Percentiles rank a stretch among this genome's conserved stretches.
Conservation (phyloP, 78 protist species). For the Dictyostelium brefeldianum region DNA sequence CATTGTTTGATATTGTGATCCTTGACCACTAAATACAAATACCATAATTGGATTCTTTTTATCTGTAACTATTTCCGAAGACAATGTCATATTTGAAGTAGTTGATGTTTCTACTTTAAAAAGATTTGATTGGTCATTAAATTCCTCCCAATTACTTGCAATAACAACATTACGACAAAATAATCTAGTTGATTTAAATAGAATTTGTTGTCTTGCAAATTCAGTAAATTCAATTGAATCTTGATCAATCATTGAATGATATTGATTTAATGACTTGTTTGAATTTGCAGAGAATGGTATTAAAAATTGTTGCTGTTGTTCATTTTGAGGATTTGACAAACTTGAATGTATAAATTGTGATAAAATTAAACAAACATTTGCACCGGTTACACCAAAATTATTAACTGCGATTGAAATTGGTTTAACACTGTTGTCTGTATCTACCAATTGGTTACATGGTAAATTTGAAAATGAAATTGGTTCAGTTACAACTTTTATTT, state of each 20-base stretch:
- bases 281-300: slow-evolving; percentile 57
- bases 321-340: too few species aligned
- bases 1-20: slow-evolving; percentile 69
- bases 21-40: slow-evolving; percentile 75
- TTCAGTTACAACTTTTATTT: slow-evolving; percentile 29
- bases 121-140: not conserved
- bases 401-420: slow-evolving; percentile 51
- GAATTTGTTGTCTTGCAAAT: slow-evolving; percentile 14
- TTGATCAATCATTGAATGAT: not conserved
- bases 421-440: not conserved
- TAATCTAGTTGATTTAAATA: not conserved
- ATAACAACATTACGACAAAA: not conserved
- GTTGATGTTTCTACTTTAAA: not conserved
- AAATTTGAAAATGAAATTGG: not conserved
- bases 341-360: too few species aligned
- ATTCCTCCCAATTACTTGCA: slow-evolving; percentile 40
- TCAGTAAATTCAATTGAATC: slow-evolving; percentile 1
- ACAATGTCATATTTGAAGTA: not conserved
- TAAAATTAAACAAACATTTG: slow-evolving; percentile 83
- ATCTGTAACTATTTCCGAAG: not conserved
- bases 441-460: too few species aligned
- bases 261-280: slow-evolving; percentile 37
- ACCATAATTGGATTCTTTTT: slow-evolving; percentile 7
- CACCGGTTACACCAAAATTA: slow-evolving; percentile 89
- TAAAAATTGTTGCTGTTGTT: slow-evolving; percentile 35